phyloP scores from a whole-genome alignment of 1,284 basidiomycete species.

The Inonotus hispidus region DNA sequence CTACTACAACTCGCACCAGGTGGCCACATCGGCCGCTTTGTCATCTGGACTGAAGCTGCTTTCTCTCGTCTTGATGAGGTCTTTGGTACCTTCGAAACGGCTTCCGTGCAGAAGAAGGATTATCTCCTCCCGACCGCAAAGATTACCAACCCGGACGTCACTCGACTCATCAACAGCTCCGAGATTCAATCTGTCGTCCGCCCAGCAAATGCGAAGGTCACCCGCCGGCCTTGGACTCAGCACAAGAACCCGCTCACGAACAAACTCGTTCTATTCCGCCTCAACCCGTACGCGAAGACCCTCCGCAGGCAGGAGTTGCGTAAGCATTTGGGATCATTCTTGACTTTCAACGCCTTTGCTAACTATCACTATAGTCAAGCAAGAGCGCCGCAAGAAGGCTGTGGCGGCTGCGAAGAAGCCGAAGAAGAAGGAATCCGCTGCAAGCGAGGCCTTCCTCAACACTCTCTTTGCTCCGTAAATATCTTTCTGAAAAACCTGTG shows the following conservation, averaged over 20 bases:
- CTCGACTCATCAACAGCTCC: constrained; percentile 96
- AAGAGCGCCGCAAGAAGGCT: constrained; percentile 70
- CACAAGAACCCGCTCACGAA: constrained; percentile 99
- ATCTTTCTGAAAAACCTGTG: constrained; percentile 7
- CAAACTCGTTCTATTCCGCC: constrained; percentile 94
- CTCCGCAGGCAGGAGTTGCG: constrained; percentile 83
- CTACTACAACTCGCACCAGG: constrained; percentile 99
- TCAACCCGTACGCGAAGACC: constrained; percentile 99
- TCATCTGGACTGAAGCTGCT: constrained; percentile 98
- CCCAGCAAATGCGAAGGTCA: constrained; percentile 72
- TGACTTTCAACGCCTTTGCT: background rate
- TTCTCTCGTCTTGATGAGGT: constrained; percentile 92
- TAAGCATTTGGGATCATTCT: constrained; percentile 37
- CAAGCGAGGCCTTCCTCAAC: constrained; percentile 83
- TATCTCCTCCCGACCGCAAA: constrained; percentile 91
- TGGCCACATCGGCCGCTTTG: constrained; percentile 98
- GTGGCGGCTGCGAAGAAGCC: constrained; percentile 44
- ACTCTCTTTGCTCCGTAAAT: constrained; percentile 82
- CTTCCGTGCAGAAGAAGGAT: constrained; percentile 87
- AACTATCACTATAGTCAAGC: constrained; percentile 50
- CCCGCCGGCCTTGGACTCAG: constrained; percentile 96
- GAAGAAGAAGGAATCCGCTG: constrained; percentile 51
- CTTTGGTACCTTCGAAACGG: constrained; percentile 90
- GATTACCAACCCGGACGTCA: constrained; percentile 96
- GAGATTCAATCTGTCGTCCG: constrained; percentile 96